Evolutionary conservation across 2,329 filamentous ascomycete species (phyloP).

Genomic region (Pseudocercospora cruenta): DNA sequence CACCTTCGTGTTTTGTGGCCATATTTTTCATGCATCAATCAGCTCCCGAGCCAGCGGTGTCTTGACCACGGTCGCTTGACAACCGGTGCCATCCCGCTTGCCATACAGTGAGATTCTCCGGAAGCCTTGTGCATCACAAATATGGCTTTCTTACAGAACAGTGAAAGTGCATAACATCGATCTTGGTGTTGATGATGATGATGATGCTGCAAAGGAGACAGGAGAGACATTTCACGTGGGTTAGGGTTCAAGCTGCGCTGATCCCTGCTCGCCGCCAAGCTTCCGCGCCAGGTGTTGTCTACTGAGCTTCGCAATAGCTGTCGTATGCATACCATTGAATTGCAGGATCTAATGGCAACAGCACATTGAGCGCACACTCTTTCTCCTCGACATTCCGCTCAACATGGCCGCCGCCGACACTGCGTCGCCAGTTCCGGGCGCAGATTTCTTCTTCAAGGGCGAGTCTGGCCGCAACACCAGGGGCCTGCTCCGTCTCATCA

Average conservation of each 20-base stretch:
- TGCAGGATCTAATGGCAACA: background rate
- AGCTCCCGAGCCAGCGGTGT: too few species aligned
- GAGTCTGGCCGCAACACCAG: slow-evolving; percentile 79
- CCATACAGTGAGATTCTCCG: too few species aligned
- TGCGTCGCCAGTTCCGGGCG: slow-evolving; percentile 21
- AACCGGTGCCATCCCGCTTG: too few species aligned
- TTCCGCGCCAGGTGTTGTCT: background rate
- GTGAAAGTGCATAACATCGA: background rate
- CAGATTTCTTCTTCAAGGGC: slow-evolving; percentile 68
- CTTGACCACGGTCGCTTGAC: too few species aligned
- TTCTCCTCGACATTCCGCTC: background rate
- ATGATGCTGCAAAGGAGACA: background rate
- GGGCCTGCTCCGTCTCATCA: slow-evolving; percentile 83
- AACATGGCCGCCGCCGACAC: slow-evolving; percentile 28
- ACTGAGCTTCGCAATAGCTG: background rate
- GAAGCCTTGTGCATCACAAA: too few species aligned
- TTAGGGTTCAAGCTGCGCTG: background rate
- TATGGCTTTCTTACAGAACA: too few species aligned
- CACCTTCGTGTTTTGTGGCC: background rate
- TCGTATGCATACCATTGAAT: background rate
- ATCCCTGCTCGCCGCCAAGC: background rate
- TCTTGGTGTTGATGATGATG: background rate
- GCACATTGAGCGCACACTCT: background rate
- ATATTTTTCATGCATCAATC: background rate
- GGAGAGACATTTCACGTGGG: background rate